These are phyloP conservation scores for Fusarium buharicum DNA, from an alignment of 2,329 filamentous ascomycete species.

Conservation along the genomic window DNA sequence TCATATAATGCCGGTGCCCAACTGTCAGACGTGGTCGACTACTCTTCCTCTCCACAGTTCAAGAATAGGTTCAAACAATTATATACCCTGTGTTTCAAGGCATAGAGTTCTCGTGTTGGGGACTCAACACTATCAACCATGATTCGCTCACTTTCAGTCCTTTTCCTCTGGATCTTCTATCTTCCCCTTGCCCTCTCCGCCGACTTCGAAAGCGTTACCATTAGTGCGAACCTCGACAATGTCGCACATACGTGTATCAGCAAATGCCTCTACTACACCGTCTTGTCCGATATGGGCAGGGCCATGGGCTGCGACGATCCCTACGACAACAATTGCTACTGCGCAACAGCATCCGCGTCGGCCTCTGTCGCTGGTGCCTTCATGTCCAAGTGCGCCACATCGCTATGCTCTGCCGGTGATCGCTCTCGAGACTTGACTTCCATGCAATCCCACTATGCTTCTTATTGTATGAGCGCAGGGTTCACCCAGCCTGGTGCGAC, in stretches of 20 bases:
- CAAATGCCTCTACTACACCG: constrained; percentile 36
- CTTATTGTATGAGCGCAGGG: constrained; percentile 45
- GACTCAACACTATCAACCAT: constrained; percentile 6
- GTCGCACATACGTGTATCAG: constrained; percentile 36
- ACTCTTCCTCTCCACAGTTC: neutral
- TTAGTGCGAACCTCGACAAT: constrained; percentile 20
- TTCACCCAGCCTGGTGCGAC: constrained; percentile 43
- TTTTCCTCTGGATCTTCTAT: constrained; percentile 12
- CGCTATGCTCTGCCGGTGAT: constrained; percentile 37
- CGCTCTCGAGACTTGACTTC: constrained; percentile 38
- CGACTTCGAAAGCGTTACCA: constrained; percentile 36
- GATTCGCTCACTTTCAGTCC: constrained; percentile 11
- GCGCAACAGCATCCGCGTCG: constrained; percentile 38
- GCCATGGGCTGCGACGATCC: constrained; percentile 41
- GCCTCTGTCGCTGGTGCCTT: constrained; percentile 31
- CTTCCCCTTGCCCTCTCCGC: constrained; percentile 7
- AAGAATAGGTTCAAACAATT: neutral
- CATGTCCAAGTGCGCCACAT: constrained; percentile 40
- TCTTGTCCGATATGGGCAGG: constrained; percentile 30
- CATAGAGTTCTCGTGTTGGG: neutral
- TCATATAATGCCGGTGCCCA: constrained; percentile 20
- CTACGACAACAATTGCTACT: constrained; percentile 45
- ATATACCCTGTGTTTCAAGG: neutral
- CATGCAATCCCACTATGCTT: constrained; percentile 43
- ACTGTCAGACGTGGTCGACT: neutral